phyloP scores from a whole-genome alignment of 106 monocot genomes.

The Allium sativum region DNA sequence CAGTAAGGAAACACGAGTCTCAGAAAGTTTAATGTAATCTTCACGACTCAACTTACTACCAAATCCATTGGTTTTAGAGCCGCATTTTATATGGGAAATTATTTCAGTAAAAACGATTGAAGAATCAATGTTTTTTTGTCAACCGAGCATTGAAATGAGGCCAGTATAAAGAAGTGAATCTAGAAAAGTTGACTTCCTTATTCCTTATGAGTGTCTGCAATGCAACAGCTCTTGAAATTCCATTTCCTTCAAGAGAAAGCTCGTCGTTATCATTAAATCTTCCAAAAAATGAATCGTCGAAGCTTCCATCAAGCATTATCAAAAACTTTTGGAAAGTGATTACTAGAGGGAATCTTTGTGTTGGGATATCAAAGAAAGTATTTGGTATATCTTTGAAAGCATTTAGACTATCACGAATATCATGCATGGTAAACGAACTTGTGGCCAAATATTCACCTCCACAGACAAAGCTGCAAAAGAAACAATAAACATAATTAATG shows the following conservation, averaged over 20 bases:
- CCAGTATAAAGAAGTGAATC: conserved; percentile 51
- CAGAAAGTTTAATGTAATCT: conserved; percentile 36
- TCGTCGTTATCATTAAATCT: conserved; percentile 20
- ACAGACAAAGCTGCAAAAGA: background rate
- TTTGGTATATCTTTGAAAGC: conserved; percentile 45
- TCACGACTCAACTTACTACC: conserved; percentile 19
- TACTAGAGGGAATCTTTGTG: conserved; percentile 34
- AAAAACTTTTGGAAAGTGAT: conserved; percentile 54
- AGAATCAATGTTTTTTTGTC: conserved; percentile 44
- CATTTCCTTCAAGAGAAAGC: conserved; percentile 3
- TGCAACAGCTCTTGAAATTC: conserved; percentile 20
- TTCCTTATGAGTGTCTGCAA: conserved; percentile 24
- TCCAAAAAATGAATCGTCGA: conserved; percentile 39
- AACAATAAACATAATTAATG: background rate
- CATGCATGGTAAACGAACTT: conserved; percentile 22
- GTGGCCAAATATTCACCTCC: conserved; percentile 1
- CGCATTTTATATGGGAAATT: conserved; percentile 71
- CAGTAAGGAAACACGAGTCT: conserved; percentile 29
- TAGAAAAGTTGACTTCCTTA: conserved; percentile 47
- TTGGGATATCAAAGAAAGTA: conserved; percentile 21
- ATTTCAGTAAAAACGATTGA: conserved; percentile 52
- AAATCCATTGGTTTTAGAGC: background rate
- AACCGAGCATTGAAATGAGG: conserved; percentile 39
- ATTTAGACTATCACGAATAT: conserved; percentile 17
- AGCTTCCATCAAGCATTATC: conserved; percentile 65